Evolutionary conservation across 2,329 filamentous ascomycete genomes (phyloP).

Genomic region (Didymella keratinophila): DNA sequence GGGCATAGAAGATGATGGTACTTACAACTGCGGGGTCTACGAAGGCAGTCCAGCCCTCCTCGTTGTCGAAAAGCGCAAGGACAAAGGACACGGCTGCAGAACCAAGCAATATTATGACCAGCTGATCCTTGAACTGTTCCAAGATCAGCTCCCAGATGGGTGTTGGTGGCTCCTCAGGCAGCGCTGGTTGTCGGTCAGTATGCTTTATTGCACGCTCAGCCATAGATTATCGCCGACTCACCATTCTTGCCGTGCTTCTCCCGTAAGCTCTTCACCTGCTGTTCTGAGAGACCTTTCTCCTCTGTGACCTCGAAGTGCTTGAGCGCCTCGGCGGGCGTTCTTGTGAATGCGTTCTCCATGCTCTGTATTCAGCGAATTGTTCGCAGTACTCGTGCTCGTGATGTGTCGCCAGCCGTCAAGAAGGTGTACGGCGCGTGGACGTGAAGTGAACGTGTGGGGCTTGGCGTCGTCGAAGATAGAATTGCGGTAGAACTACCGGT

Average conservation of each 20-base stretch:
- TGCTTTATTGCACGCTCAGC: neutral
- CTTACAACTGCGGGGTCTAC: conserved; percentile 93
- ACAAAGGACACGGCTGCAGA: conserved; percentile 94
- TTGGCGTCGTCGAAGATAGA: conserved; percentile 13
- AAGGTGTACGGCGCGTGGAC: conserved; percentile 5
- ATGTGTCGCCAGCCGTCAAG: neutral
- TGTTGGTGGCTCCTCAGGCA: conserved; percentile 91
- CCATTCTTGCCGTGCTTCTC: conserved; percentile 64
- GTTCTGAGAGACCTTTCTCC: conserved; percentile 58
- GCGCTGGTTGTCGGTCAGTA: conserved; percentile 58
- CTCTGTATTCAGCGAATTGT: conserved; percentile 12
- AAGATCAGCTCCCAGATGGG: conserved; percentile 95
- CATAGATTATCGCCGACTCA: conserved; percentile 38
- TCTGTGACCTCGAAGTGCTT: conserved; percentile 62
- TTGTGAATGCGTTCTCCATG: conserved; percentile 64
- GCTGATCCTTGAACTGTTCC: conserved; percentile 98
- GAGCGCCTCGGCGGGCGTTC: conserved; percentile 59
- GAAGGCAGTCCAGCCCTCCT: conserved; percentile 94
- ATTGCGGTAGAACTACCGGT: conserved; percentile 11
- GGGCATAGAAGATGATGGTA: conserved; percentile 34
- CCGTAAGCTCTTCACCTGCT: conserved; percentile 57
- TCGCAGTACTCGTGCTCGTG: neutral
- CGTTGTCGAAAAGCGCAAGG: conserved; percentile 89
- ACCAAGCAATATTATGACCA: conserved; percentile 91
- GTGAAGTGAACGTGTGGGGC: conserved; percentile 18